Evolutionary conservation across 2,329 filamentous ascomycete genomes (phyloP).

Genomic region (Sclerotiophoma versabilis): DNA sequence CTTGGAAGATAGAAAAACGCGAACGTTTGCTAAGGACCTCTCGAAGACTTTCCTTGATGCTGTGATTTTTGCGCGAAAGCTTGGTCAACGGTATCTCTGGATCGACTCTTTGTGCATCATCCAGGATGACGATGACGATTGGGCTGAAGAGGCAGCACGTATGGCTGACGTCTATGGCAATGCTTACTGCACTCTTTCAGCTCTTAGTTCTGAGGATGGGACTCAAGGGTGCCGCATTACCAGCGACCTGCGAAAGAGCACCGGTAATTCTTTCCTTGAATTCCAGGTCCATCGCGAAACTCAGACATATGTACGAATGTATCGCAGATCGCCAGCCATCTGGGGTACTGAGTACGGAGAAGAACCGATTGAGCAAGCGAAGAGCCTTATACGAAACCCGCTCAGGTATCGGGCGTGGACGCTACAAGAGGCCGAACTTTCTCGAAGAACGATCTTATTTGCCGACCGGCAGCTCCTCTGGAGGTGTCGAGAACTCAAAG

Average conservation of each 20-base stretch:
- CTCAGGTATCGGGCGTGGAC: slow-evolving; percentile 6
- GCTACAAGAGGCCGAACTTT: slow-evolving; percentile 5
- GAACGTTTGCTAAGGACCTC: neutral
- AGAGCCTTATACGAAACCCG: neutral
- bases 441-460: neutral
- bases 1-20: neutral
- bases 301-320: neutral
- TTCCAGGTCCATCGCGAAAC: neutral
- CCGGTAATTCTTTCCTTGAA: neutral
- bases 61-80: neutral
- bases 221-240: neutral
- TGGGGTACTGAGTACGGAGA: neutral
- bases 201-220: neutral
- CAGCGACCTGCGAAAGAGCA: neutral
- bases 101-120: slow-evolving; percentile 21
- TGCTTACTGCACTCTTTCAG: slow-evolving; percentile 3
- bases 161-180: slow-evolving; percentile 14
- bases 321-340: neutral
- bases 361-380: neutral
- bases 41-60: slow-evolving; percentile 16
- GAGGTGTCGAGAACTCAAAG: neutral
- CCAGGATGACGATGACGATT: slow-evolving; percentile 7
- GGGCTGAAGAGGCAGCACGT: neutral
- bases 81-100: slow-evolving; percentile 15
- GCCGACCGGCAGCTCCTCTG: neutral